Base-by-base conservation (phyloP, 2,329 filamentous ascomycete species). In the Huntiella bhutanensis region DNA sequence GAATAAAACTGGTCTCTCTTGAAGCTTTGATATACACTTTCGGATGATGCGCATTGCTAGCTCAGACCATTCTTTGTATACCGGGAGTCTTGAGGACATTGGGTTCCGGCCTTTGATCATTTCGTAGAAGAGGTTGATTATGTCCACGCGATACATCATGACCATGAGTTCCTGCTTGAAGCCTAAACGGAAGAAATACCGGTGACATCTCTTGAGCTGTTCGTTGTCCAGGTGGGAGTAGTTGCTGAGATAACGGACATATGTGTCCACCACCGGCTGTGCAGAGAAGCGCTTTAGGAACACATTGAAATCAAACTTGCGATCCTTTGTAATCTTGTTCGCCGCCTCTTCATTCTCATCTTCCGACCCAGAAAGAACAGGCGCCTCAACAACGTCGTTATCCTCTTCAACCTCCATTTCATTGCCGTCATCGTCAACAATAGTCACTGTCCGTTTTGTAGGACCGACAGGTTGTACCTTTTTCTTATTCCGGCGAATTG, bases 141-240 rank as follows among this genome's bases (percentile, higher is more conserved):
- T 93, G 58, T 96, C 91, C 4, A 94, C 74, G 7, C 88, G 77
- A 62, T 86, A 96, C 1, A 98, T 69, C 64, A 95, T 74, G 16
- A 95, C 79, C 48, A 78, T 79, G 65, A 91, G 78, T 41, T 95
- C 84, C 60, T 93, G 82, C 63, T 96, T 98, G 67, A 96, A 96
- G 0, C 86, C 86, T 8, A 93, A 70, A 0, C 88, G 80, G 57
- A 96, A 92, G 56, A 98, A 87, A 60, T 88, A 98, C 5, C 91
- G 80, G 62, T 96, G 91, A 10, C 80, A 80, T 4, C 91, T 77
- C 64, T 96, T 96, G 34, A 96, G 66, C 58, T 98, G 91, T 34
- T 77, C 69, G 2, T 77, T 68, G 45, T 77, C 73, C 8, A 98
- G 69, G 52, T 98, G 91, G 36, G 69, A 71, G 62, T 93, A 95